phyloP scores from a whole-genome alignment of 768 basidiomycete genomes.

The Suillus brevipes region DNA sequence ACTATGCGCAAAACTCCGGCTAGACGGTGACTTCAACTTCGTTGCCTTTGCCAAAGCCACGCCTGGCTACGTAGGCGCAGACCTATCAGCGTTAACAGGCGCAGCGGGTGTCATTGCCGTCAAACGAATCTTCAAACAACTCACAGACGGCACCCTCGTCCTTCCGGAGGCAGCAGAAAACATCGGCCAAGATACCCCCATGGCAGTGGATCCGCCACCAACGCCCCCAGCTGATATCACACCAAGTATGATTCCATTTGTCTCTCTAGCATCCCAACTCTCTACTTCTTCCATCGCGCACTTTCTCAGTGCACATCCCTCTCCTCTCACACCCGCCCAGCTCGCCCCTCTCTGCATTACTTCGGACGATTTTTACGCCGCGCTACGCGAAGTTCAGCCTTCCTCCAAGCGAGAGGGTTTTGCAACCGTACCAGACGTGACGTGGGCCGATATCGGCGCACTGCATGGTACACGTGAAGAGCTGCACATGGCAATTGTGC shows the following conservation, averaged over 20 bases:
- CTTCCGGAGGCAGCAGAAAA: slow-evolving; percentile 43
- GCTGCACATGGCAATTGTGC: slow-evolving; percentile 96
- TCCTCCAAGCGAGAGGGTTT: slow-evolving; percentile 98
- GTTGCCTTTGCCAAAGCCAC: slow-evolving; percentile 84
- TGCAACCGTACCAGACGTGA: slow-evolving; percentile 93
- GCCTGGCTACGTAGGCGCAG: slow-evolving; percentile 96
- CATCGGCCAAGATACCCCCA: slow-evolving; percentile 30
- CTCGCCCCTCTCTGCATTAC: slow-evolving; percentile 83
- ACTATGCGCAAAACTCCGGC: slow-evolving; percentile 76
- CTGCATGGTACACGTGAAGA: slow-evolving; percentile 85
- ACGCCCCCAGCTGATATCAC: slow-evolving; percentile 21
- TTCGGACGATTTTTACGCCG: slow-evolving; percentile 73
- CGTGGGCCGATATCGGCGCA: slow-evolving; percentile 94
- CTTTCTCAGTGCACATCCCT: slow-evolving; percentile 87
- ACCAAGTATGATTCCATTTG: slow-evolving; percentile 33
- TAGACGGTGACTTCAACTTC: slow-evolving; percentile 90
- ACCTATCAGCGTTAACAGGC: slow-evolving; percentile 85
- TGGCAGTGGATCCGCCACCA: slow-evolving; percentile 37
- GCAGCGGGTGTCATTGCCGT: slow-evolving; percentile 96
- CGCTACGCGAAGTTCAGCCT: slow-evolving; percentile 89
- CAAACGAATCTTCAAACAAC: slow-evolving; percentile 87
- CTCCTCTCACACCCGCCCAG: slow-evolving; percentile 73
- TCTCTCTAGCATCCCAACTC: slow-evolving; percentile 40
- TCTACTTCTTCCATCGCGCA: slow-evolving; percentile 76
- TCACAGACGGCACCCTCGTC: slow-evolving; percentile 65